Conservation (phyloP, 495 filamentous ascomycete species). For the Stereocaulon alpinum region DNA sequence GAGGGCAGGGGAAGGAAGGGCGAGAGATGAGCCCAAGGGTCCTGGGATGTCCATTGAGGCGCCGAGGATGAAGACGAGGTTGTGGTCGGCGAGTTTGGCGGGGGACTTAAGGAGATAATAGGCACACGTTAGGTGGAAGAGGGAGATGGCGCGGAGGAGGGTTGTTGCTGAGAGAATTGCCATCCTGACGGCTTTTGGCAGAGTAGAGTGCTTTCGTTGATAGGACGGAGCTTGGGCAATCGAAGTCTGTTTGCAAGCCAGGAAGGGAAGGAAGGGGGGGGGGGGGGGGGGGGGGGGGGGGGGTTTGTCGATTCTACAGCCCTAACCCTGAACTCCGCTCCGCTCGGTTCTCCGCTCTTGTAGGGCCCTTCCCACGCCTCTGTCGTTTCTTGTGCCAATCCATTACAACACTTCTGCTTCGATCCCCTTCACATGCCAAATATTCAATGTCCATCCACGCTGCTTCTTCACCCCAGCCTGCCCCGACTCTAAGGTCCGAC, state of each 20-base stretch:
- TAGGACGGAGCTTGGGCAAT: not conserved
- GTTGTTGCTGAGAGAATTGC: constrained; percentile 64
- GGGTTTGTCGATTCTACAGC: no score
- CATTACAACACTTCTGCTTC: not conserved
- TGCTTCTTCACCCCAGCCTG: constrained; percentile 7
- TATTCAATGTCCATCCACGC: not conserved
- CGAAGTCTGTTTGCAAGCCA: no score
- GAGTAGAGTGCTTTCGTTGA: not conserved
- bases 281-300: no score
- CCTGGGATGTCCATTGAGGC: constrained; percentile 58
- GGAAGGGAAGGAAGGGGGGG: no score
- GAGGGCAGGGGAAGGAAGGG: constrained; percentile 51
- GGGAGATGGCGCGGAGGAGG: constrained; percentile 64
- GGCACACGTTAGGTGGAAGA: constrained; percentile 72
- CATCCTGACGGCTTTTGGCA: constrained; percentile 40
- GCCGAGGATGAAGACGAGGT: constrained; percentile 71
- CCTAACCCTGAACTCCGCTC: no score
- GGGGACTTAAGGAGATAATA: constrained; percentile 74
- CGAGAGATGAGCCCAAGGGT: constrained; percentile 41
- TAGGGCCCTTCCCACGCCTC: not conserved
- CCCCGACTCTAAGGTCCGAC: constrained; percentile 9
- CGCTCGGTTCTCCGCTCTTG: no score
- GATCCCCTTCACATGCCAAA: no score
- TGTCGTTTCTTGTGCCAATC: not conserved
- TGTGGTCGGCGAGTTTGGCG: constrained; percentile 58